These are phyloP conservation scores for Schwanniomyces pseudopolymorphus DNA, from an alignment of 805 yeast genomes.

Conservation along the genomic window DNA sequence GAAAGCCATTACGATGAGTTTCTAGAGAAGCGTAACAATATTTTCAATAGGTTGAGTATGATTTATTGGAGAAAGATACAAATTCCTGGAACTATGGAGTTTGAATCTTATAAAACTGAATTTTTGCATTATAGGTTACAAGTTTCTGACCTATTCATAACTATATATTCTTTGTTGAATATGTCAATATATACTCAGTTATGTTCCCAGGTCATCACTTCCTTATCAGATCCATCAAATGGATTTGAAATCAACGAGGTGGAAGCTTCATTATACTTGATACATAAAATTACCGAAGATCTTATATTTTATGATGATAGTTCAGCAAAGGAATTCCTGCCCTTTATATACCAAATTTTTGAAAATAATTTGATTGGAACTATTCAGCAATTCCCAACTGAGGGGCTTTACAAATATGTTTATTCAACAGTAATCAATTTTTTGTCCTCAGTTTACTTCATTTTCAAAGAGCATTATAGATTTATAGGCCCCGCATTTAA, in stretches of 20 bases:
- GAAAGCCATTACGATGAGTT: conserved; percentile 15
- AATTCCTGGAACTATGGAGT: conserved; percentile 32
- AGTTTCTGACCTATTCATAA: conserved; percentile 74
- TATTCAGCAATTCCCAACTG: conserved; percentile 11
- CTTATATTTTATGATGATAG: conserved; percentile 41
- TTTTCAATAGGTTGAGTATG: conserved; percentile 53
- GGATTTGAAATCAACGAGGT: conserved; percentile 36
- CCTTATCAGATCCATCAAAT: conserved; percentile 10
- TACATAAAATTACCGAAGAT: conserved; percentile 57
- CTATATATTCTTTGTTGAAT: conserved; percentile 66
- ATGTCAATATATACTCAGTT: conserved; percentile 47
- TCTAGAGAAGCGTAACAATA: conserved; percentile 16
- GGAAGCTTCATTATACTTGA: conserved; percentile 62
- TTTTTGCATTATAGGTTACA: conserved; percentile 70
- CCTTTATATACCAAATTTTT: conserved; percentile 25
- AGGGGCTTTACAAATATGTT: conserved; percentile 6
- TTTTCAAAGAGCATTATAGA: conserved; percentile 43
- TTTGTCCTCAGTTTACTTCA: conserved; percentile 60
- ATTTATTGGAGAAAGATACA: conserved; percentile 72
- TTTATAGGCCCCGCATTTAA: conserved; percentile 54
- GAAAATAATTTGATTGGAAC: conserved; percentile 18
- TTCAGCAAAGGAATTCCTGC: conserved; percentile 22
- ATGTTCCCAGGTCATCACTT: conserved; percentile 28
- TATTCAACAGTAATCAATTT: conserved; percentile 53
- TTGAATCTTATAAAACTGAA: conserved; percentile 45